phyloP scores from a whole-genome alignment of 371 early-diverging fungal species.

The Mucor velutinosus region DNA sequence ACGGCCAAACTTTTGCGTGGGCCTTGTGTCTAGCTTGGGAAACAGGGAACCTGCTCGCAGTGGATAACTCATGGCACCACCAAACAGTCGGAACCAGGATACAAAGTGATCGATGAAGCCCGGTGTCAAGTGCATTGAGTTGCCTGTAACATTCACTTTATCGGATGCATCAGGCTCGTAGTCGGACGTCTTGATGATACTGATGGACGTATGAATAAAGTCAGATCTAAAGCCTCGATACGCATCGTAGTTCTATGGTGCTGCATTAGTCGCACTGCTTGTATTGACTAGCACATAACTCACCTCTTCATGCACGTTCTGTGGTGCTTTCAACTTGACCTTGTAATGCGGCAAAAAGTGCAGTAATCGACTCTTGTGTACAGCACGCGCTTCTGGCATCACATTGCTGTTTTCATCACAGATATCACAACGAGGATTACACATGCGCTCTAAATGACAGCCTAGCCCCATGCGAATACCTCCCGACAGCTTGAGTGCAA shows the following conservation, averaged over 20 bases:
- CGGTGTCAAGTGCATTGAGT: slow-evolving; percentile 50
- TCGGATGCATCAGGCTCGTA: background rate
- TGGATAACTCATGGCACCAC: slow-evolving; percentile 44
- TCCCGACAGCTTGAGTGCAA: slow-evolving; percentile 44
- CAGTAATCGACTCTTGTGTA: slow-evolving; percentile 14
- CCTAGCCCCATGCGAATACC: slow-evolving; percentile 56
- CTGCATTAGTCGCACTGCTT: background rate
- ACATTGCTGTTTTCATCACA: background rate
- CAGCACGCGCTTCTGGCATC: background rate
- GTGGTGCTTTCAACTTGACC: slow-evolving; percentile 38
- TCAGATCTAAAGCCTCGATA: slow-evolving; percentile 68
- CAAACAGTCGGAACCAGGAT: slow-evolving; percentile 44
- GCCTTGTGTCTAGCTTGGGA: slow-evolving; percentile 24
- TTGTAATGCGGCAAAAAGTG: slow-evolving; percentile 46
- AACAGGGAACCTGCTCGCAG: slow-evolving; percentile 47
- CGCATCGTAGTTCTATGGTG: slow-evolving; percentile 50
- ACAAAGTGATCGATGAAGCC: slow-evolving; percentile 46
- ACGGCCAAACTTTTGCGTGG: slow-evolving; percentile 40
- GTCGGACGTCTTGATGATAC: slow-evolving; percentile 33
- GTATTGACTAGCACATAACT: slow-evolving; percentile 31
- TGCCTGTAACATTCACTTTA: slow-evolving; percentile 8
- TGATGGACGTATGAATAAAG: slow-evolving; percentile 63
- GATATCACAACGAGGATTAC: background rate
- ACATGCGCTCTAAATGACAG: slow-evolving; percentile 35
- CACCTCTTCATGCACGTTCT: slow-evolving; percentile 29